phyloP scores from a whole-genome alignment of 2,329 filamentous ascomycete species.

The Fusarium irregulare region DNA sequence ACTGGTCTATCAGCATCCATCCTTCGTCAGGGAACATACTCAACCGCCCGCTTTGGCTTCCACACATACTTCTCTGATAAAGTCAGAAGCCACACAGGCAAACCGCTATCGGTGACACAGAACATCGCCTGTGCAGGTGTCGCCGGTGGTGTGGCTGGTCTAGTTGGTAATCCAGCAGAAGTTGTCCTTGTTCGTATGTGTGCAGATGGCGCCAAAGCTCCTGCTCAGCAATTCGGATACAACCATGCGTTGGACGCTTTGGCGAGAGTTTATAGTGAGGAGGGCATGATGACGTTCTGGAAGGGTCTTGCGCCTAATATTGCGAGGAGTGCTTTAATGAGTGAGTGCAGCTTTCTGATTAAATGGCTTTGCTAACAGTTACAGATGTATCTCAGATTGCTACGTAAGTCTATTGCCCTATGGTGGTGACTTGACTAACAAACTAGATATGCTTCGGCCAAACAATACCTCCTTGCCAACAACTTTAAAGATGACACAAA shows the following conservation, averaged over 20 bases:
- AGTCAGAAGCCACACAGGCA: conserved; percentile 44
- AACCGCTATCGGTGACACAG: conserved; percentile 47
- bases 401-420: conserved; percentile 47
- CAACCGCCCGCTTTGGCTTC: conserved; percentile 58
- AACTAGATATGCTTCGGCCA: conserved; percentile 51
- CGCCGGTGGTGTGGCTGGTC: conserved; percentile 56
- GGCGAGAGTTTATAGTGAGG: conserved; percentile 47
- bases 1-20: conserved; percentile 58
- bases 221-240: conserved; percentile 53
- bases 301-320: conserved; percentile 56
- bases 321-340: conserved; percentile 58
- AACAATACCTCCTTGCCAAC: conserved; percentile 47
- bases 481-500: conserved; percentile 53
- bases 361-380: conserved; percentile 14
- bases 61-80: conserved; percentile 53
- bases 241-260: conserved; percentile 52
- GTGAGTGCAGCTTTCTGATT: conserved; percentile 39
- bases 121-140: conserved; percentile 55
- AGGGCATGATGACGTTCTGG: conserved; percentile 53
- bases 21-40: conserved; percentile 58
- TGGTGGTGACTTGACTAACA: not conserved
- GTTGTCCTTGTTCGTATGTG: conserved; percentile 60
- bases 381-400: conserved; percentile 58
- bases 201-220: conserved; percentile 56
- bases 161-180: conserved; percentile 60